phyloP scores from a whole-genome alignment of 768 basidiomycete species.

The Podaxis sp. region DNA sequence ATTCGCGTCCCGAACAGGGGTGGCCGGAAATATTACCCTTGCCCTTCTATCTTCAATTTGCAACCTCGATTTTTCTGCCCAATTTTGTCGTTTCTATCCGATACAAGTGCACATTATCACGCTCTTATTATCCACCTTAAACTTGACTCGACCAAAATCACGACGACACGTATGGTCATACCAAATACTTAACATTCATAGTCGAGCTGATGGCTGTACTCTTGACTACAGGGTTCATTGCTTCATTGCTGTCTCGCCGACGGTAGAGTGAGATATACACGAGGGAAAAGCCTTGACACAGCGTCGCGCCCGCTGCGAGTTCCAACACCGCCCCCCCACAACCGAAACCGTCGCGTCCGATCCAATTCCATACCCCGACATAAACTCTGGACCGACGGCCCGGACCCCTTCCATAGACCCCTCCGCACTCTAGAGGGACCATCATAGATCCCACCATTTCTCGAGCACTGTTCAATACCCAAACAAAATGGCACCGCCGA shows the following conservation, averaged over 20 bases:
- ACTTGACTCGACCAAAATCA: neutral
- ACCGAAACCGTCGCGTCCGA: neutral
- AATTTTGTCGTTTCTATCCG: neutral
- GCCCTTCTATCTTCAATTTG: neutral
- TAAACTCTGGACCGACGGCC: neutral
- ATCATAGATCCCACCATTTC: no score
- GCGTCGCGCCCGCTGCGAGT: neutral
- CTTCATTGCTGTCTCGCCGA: neutral
- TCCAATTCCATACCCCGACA: neutral
- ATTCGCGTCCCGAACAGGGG: neutral
- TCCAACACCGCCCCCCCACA: neutral
- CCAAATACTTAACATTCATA: neutral
- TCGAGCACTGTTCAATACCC: neutral
- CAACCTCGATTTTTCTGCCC: neutral
- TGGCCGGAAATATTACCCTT: neutral
- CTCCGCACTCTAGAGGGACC: neutral
- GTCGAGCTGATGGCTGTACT: neutral
- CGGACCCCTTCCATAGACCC: neutral
- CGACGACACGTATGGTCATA: neutral
- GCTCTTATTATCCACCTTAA: neutral
- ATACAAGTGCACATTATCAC: no score
- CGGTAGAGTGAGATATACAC: neutral
- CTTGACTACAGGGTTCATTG: neutral
- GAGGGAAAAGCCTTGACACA: neutral
- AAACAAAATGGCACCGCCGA: constrained; percentile 68